Conservation (phyloP, 139 green algal genomes). For the Chlorella ohadii region DNA sequence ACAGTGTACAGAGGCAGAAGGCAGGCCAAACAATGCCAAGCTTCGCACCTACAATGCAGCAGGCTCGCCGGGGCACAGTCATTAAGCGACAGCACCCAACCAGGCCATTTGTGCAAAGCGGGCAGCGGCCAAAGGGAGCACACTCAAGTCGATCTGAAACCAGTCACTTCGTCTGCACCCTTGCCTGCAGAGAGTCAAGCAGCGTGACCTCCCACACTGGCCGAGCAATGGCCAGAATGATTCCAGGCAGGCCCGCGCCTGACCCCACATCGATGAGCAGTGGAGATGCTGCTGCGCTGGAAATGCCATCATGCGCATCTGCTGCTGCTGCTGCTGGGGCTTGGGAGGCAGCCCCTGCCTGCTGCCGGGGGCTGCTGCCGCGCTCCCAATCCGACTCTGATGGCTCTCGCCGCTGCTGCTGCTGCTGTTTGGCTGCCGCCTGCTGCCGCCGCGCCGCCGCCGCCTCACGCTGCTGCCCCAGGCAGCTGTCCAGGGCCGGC, state of each 20-base stretch:
- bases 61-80: no score
- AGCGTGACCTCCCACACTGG: slow-evolving; percentile 83
- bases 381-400: not conserved
- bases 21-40: no score
- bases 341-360: not conserved
- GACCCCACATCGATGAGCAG: slow-evolving; percentile 92
- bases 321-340: not conserved
- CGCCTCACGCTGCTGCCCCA: not conserved
- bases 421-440: not conserved
- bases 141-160: no score
- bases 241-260: slow-evolving; percentile 87
- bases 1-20: no score
- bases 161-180: no score
- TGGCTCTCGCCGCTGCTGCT: not conserved
- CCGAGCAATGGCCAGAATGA: slow-evolving; percentile 82
- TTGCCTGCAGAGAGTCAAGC: slow-evolving; percentile 75
- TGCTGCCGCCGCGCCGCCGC: not conserved
- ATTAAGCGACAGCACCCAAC: no score
- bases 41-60: no score
- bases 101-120: no score
- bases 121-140: no score
- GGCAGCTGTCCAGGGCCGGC: slow-evolving; percentile 63
- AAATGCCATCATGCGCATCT: not conserved
- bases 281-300: not conserved
- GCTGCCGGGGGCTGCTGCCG: not conserved